These are phyloP conservation scores for Sordariomycetes sp. DNA, from an alignment of 2,329 filamentous ascomycete genomes.

Conservation along the genomic window DNA sequence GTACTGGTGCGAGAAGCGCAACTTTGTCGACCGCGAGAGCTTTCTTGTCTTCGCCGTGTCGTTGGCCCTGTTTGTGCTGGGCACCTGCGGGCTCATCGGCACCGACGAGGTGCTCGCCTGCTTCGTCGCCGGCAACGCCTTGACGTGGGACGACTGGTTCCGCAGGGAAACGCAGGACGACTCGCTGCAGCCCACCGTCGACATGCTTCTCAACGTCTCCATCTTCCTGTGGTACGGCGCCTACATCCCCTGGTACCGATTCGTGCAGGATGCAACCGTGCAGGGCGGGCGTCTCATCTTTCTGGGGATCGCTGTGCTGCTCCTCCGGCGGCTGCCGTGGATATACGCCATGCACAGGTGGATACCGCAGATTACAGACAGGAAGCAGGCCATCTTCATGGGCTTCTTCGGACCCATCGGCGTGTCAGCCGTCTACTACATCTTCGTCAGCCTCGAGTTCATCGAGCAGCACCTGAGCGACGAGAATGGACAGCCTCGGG, in stretches of 20 bases:
- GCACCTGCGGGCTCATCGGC: conserved; percentile 78
- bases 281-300: conserved; percentile 64
- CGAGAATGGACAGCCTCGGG: conserved; percentile 50
- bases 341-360: conserved; percentile 63
- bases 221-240: conserved; percentile 91
- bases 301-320: conserved; percentile 65
- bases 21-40: conserved; percentile 77
- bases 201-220: conserved; percentile 85
- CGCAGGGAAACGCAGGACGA: conserved; percentile 82
- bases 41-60: conserved; percentile 83
- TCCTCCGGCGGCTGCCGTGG: conserved; percentile 70
- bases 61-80: conserved; percentile 76
- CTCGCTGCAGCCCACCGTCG: conserved; percentile 85
- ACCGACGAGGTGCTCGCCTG: conserved; percentile 87
- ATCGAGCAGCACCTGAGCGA: conserved; percentile 41
- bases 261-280: conserved; percentile 58
- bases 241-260: conserved; percentile 70
- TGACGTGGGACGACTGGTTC: conserved; percentile 95
- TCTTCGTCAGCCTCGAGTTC: conserved; percentile 74
- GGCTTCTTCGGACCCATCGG: conserved; percentile 93
- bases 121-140: conserved; percentile 84
- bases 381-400: conserved; percentile 71
- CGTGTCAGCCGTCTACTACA: conserved; percentile 82
- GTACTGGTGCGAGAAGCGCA: conserved; percentile 73
- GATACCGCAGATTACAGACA: conserved; percentile 70